Base-by-base conservation (phyloP, 2,329 filamentous ascomycete genomes). In the Sclerotiophoma versabilis region DNA sequence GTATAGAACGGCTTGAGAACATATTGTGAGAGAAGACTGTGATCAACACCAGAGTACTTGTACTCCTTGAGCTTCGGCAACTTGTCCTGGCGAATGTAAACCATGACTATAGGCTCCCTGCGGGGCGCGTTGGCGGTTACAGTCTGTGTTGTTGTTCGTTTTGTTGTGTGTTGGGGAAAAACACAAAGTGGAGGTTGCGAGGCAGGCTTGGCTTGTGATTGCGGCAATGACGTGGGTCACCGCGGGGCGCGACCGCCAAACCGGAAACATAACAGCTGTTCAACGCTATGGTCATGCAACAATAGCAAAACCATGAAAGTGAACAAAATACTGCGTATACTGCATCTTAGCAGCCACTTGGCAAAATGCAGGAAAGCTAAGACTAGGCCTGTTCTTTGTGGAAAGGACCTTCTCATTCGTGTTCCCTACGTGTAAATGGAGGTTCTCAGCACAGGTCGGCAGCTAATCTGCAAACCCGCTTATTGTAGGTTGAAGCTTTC, bases 1-100 rank as follows among this genome's bases (percentile, higher is more conserved):
- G 87, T 96, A 82, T 98, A 99, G 79, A 98, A 99, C 7, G 95
- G 95, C 83, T 99, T 98, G 69, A 99, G 81, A 62, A 99, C 85
- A 80, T 97, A 98, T 76, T 89, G 91, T 62, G 93, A 97, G 33
- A 92, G 83, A 58, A 97, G 81, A 55, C 92, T 96, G 76, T 90
- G 90, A 78, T 99, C 95, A 69, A 98, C 90, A 52, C 86, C 86
- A 33, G 90, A 91, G 83, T 99, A 99, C 79, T 96, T 95, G 87
- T 99, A 99, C 77, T 93, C 85, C 77, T 90, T 91, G 68, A 99
- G 87, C 74, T 91, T 91, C 32, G 89, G 87, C 60, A 99, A 88
- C 79, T 91, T 88, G 71, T 93, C 87, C 78, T 96, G 91, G 63
- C 95, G 91, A 57, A 99, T 92, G 83, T 98, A 98, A 59, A 95